These are phyloP conservation scores for Ampelocalamus luodianensis DNA, from an alignment of 176 grass and related monocot genomes.

Conservation along the genomic window DNA sequence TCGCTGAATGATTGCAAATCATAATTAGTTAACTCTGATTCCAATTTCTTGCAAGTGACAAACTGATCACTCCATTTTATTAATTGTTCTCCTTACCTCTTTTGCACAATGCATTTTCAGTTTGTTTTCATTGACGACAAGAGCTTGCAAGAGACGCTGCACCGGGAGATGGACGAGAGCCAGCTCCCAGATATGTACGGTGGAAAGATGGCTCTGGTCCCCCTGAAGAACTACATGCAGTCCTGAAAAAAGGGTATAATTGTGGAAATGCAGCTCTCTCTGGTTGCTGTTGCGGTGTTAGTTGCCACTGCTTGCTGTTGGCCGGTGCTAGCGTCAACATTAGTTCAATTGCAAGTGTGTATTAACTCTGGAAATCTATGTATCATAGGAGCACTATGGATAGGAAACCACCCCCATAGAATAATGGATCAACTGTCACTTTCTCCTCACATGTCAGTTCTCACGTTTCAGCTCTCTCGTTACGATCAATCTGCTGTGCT, in stretches of 20 bases:
- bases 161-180: slow-evolving; percentile 66
- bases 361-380: neutral
- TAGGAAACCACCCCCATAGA: neutral
- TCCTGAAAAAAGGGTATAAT: neutral
- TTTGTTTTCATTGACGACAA: slow-evolving; percentile 76
- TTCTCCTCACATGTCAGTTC: too few relatives aligned
- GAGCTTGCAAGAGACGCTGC: slow-evolving; percentile 62
- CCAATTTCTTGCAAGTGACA: neutral
- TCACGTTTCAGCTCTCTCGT: too few relatives aligned
- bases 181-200: slow-evolving; percentile 77
- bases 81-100: neutral
- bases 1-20: neutral
- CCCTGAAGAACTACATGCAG: slow-evolving; percentile 47
- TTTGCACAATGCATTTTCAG: slow-evolving; percentile 43
- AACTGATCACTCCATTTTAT: neutral
- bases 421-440: neutral
- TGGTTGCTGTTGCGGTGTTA: neutral
- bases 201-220: slow-evolving; percentile 52
- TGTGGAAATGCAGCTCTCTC: neutral
- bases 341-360: neutral
- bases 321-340: neutral
- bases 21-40: neutral
- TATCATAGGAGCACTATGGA: neutral
- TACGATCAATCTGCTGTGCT: too few relatives aligned
- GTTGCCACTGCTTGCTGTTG: neutral